These are phyloP conservation scores for Scutellaria minor DNA, from an alignment of 257 asterid genomes.

Conservation along the genomic window DNA sequence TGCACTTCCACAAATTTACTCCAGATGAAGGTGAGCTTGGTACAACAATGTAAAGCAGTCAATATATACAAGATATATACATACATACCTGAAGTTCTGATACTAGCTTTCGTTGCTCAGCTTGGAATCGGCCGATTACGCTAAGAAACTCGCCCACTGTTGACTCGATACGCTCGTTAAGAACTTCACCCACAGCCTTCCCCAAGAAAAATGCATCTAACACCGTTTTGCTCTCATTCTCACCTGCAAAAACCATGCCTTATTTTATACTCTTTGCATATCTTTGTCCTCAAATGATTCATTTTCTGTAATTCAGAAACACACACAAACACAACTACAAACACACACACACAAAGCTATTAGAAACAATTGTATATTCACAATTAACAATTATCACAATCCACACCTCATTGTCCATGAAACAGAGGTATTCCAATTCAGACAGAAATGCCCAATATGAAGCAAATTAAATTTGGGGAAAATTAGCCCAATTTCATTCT, in stretches of 20 bases:
- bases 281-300: neutral
- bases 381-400: neutral
- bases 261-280: neutral
- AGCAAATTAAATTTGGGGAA: too few relatives aligned
- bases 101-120: conserved; percentile 88
- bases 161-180: conserved; percentile 75
- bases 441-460: neutral
- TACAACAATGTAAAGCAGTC: too few relatives aligned
- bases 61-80: too few relatives aligned
- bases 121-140: conserved; percentile 73
- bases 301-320: neutral
- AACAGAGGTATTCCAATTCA: neutral
- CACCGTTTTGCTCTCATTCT: conserved; percentile 67
- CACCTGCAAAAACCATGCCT: conserved; percentile 49
- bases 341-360: neutral
- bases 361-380: neutral
- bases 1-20: neutral
- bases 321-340: neutral
- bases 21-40: neutral
- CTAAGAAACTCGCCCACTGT: conserved; percentile 82
- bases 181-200: conserved; percentile 84
- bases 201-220: conserved; percentile 95
- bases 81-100: conserved; percentile 71
- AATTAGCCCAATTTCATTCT: too few relatives aligned
- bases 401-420: neutral